These are phyloP conservation scores for Lolium perenne DNA, from an alignment of 176 grass and related monocot species.

Conservation along the genomic window DNA sequence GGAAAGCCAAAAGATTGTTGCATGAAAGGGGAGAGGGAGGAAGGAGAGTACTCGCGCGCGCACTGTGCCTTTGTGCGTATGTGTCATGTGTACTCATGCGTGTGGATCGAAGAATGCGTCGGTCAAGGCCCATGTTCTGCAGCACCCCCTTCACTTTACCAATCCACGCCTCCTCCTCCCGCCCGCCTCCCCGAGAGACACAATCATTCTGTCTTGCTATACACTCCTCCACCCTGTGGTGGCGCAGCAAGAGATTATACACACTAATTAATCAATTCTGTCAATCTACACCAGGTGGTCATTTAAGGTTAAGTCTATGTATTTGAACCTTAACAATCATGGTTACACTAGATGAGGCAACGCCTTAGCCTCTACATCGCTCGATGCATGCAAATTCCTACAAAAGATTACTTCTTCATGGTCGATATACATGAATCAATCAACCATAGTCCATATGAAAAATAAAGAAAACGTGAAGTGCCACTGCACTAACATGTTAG, in stretches of 20 bases:
- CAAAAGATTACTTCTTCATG: too few species aligned
- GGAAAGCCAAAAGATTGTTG: conserved; percentile 45
- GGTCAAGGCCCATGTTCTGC: conserved; percentile 88
- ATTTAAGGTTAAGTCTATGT: too few species aligned
- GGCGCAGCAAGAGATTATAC: neutral
- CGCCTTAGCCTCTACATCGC: too few species aligned
- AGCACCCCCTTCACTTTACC: conserved; percentile 58
- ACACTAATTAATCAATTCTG: neutral
- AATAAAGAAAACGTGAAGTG: too few species aligned
- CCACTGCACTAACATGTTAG: too few species aligned
- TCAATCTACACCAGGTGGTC: conserved; percentile 26
- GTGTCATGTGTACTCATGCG: neutral
- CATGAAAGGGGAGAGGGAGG: conserved; percentile 56
- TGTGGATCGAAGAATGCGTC: conserved; percentile 36
- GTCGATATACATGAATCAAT: too few species aligned
- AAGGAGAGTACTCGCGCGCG: neutral
- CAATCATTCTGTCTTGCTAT: conserved; percentile 98
- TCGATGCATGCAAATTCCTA: too few species aligned
- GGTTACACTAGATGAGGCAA: too few species aligned
- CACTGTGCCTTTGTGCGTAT: conserved; percentile 23
- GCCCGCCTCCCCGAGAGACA: conserved; percentile 86
- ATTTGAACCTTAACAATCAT: too few species aligned
- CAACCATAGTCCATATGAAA: too few species aligned
- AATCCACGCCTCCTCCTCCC: conserved; percentile 78
- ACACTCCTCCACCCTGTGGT: conserved; percentile 67